phyloP scores from a whole-genome alignment of 73 alveolate species.

The Paramecium sexaurelia region DNA sequence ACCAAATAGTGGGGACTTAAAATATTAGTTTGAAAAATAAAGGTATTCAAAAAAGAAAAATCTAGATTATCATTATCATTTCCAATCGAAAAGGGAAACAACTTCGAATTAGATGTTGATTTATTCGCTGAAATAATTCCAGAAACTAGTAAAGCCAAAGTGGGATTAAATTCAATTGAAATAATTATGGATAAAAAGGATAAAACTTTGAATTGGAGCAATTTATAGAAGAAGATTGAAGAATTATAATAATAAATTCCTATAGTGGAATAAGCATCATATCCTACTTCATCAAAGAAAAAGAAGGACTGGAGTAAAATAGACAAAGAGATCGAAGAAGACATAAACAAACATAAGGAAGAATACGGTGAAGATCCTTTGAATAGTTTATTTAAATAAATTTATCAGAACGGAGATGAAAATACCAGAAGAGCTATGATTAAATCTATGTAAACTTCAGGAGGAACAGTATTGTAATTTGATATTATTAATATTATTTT shows the following conservation, averaged over 20 bases:
- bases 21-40: constrained; percentile 50
- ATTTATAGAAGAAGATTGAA: not conserved
- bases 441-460: constrained; percentile 89
- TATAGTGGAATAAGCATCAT: constrained; percentile 77
- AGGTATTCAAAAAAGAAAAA: not conserved
- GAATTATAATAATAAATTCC: not conserved
- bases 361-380: constrained; percentile 93
- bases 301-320: constrained; percentile 92
- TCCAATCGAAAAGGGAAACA: constrained; percentile 44
- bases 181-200: constrained; percentile 65
- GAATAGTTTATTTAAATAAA: constrained; percentile 91
- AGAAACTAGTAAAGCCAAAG: constrained; percentile 60
- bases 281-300: constrained; percentile 91
- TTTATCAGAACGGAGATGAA: constrained; percentile 96
- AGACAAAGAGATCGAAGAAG: constrained; percentile 94
- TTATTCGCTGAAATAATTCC: constrained; percentile 58
- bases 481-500: constrained; percentile 16
- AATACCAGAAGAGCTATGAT: constrained; percentile 99
- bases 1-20: constrained; percentile 48
- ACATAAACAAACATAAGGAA: constrained; percentile 89
- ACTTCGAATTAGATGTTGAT: constrained; percentile 54
- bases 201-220: constrained; percentile 22
- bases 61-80: constrained; percentile 40
- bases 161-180: constrained; percentile 57
- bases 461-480: constrained; percentile 89